Evolutionary conservation across 2,329 filamentous ascomycete species (phyloP).

Genomic region (Rutstroemia sp.): DNA sequence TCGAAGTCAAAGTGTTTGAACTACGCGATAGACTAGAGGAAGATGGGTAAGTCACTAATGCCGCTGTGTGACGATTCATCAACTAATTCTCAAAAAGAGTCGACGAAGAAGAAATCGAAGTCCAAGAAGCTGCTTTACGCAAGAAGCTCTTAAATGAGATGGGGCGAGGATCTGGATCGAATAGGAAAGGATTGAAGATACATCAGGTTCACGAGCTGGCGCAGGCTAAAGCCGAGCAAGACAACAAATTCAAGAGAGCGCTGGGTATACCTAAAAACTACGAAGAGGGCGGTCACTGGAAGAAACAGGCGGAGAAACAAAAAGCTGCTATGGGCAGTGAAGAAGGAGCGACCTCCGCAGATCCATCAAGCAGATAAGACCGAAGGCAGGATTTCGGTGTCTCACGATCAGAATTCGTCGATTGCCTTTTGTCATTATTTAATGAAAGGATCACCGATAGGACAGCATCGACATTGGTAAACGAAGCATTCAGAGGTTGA

Average conservation of each 20-base stretch:
- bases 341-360: neutral
- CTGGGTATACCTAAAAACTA: slow-evolving; percentile 82
- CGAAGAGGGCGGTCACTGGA: slow-evolving; percentile 81
- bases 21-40: slow-evolving; percentile 88
- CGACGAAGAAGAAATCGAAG: slow-evolving; percentile 87
- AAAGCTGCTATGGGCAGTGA: slow-evolving; percentile 6
- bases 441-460: no score
- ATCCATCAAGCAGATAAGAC: neutral
- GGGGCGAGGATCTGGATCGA: slow-evolving; percentile 32
- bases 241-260: slow-evolving; percentile 76
- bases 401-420: neutral
- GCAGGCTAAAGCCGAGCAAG: slow-evolving; percentile 93
- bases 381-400: neutral
- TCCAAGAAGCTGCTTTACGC: slow-evolving; percentile 58
- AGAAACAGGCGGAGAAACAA: slow-evolving; percentile 54
- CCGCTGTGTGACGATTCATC: neutral
- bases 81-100: slow-evolving; percentile 41
- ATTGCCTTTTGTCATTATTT: no score
- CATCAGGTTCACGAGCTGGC: slow-evolving; percentile 96
- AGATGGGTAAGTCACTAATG: slow-evolving; percentile 52
- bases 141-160: slow-evolving; percentile 47
- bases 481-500: no score
- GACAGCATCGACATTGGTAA: no score
- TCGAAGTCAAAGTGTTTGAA: slow-evolving; percentile 92
- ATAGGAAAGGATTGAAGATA: slow-evolving; percentile 62